phyloP scores from a whole-genome alignment of 192 early-diverging fungal species.

The Podila minutissima region DNA sequence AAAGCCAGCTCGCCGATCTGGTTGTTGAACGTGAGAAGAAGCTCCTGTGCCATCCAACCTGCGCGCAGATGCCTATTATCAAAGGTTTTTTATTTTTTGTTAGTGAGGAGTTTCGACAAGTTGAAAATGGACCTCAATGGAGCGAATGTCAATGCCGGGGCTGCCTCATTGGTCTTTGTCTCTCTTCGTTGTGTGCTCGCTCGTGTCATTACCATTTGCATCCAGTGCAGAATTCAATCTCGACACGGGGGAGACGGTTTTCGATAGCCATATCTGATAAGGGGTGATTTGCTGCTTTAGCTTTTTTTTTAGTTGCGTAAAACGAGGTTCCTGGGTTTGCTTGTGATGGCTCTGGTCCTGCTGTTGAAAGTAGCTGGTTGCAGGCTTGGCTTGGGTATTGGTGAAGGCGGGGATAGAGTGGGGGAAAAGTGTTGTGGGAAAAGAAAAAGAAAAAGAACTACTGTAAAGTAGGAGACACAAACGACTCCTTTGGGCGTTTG shows the following conservation, averaged over 20 bases:
- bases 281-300: neutral
- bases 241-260: slow-evolving; percentile 47
- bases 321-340: neutral
- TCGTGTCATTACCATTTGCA: slow-evolving; percentile 52
- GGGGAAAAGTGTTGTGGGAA: neutral
- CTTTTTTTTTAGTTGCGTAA: neutral
- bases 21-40: slow-evolving; percentile 72
- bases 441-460: neutral
- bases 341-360: neutral
- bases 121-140: neutral
- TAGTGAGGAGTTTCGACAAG: neutral
- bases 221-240: slow-evolving; percentile 56
- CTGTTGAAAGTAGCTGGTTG: neutral
- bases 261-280: slow-evolving; percentile 22
- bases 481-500: neutral
- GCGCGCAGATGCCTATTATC: slow-evolving; percentile 47
- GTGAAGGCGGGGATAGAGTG: neutral
- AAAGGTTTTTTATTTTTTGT: too few species aligned
- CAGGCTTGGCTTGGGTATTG: neutral
- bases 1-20: slow-evolving; percentile 73
- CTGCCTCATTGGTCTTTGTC: neutral
- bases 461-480: neutral
- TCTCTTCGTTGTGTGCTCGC: neutral
- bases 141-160: neutral
- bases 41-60: slow-evolving; percentile 79